Evolutionary conservation across 2,329 filamentous ascomycete species (phyloP), one percentile per base, ranked within the genome.

Genomic region (Diaporthe sp.): DNA sequence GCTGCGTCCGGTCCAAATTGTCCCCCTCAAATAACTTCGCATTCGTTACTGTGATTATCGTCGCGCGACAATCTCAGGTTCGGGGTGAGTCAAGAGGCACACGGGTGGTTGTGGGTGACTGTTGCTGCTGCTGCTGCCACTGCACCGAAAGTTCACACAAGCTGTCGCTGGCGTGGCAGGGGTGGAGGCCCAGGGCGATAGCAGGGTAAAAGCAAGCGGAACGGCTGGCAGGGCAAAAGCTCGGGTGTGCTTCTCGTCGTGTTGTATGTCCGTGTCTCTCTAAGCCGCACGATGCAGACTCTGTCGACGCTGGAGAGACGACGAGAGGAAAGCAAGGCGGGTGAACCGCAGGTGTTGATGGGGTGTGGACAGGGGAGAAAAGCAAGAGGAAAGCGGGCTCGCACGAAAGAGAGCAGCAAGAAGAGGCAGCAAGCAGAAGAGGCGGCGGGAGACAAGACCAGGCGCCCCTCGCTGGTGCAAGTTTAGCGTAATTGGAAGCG

Each of bases 381-480:
- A 74, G 63, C 31, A 60, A 70, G 49, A 71, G 53, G 63, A 49
- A 58, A 71, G 63, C 34, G 51, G 72, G 72, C 42, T 74, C 67
- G 61, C 49, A 51, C 55, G 55, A 67, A 74, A 74, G 72, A 67
- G 72, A 70, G 71, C 68, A 70, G 71, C 68, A 63, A 75, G 75
- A 63, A 39, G 71, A 60, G 71, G 73, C 63, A 74, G 71, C 61
- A 60, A 74, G 75, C 57, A 60, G 60, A 44, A 75, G 72, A 72
- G 72, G 75, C 75, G 75, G 75, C 75, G 75, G 65, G 75, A 75
- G 65, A 76, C 75, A 74, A 63, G 73, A 72, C 67, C 72, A 75
- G 75, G 75, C 65, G 31, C 75, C 75, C 75, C 75, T 76, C 75
- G 75, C 72, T 75, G 72, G 67, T 72, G 68, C 68, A 68, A 74